A percentile compares a stretch with the other conserved stretches of the same genome.
Conservation (phyloP, 306 rosid genomes). For the Citrullus mucosospermus region DNA sequence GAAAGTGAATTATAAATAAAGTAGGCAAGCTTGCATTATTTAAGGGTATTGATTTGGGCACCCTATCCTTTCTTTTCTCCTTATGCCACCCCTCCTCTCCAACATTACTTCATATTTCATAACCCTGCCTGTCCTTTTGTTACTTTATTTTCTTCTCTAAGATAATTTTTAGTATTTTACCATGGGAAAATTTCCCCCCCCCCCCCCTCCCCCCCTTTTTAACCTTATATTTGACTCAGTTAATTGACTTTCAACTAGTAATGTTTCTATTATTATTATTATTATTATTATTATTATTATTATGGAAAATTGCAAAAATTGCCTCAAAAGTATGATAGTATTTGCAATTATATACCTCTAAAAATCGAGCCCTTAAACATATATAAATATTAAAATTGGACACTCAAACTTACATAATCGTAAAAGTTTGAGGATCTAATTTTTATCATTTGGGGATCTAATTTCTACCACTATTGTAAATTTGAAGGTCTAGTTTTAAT, state of each 20-base stretch:
- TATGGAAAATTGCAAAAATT: no score
- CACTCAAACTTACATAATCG: no score
- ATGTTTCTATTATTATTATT: neutral
- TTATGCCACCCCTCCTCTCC: neutral
- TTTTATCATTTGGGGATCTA: no score
- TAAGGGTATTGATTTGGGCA: conserved; percentile 23
- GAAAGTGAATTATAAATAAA: conserved; percentile 35
- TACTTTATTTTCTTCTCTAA: no score
- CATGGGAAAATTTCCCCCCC: neutral
- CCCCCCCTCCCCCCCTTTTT: no score
- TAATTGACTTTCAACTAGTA: neutral
- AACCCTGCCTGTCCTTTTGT: neutral
- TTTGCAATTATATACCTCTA: no score
- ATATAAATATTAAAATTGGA: no score
- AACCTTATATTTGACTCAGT: neutral
- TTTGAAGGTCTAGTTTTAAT: no score
- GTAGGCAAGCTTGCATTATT: conserved; percentile 14
- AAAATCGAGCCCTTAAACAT: no score
- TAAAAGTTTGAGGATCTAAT: no score
- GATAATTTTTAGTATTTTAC: neutral
- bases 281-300: neutral
- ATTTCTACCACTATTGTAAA: no score
- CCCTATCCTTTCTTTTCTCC: conserved; percentile 3
- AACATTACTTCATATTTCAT: neutral
- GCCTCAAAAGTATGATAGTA: no score